Base-by-base conservation (phyloP, 345 rosid genomes). In the Lepidium didymum region DNA sequence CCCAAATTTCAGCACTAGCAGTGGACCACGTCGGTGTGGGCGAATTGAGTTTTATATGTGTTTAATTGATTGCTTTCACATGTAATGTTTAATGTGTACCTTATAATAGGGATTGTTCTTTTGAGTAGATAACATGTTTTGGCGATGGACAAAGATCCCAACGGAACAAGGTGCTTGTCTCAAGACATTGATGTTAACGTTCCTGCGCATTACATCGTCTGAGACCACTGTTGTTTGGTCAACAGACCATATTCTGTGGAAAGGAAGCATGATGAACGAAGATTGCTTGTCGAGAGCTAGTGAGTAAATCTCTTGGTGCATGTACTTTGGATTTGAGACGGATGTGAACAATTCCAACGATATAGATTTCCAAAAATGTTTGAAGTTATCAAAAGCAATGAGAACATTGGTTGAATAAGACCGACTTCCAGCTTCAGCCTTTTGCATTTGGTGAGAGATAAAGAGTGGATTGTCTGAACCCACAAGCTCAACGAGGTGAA, bases 81-180 rank as follows among this genome's bases (percentile, higher is more conserved):
- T 29, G 7, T 29, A 29, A 29, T 29, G 33, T 29, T 29, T 29
- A 29, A 6, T 60, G 15, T 14, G 56, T 62, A 62, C 75, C 75
- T 70, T 34, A 25, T 27, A 73, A 7, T 8, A 2, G 23, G 53
- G 57, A 4, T 35, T 18, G 47, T 2, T 33, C 43, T 18, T 74
- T 49, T 59, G 67, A 12, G 72, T 27, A 27, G 68, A 40, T 4
- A 37, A 3, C 8, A 68, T 4, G 3, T 41, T 55, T 68, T 62
- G 59, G 13, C 81, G 80, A n/a, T 79, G 77, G 1, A 84, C 56
- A 23, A 78, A 72, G 46, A 84, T 79, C 31, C 84, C 94, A 0
- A 84, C 79, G 0, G 91, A 87, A 64, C 94, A 87, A 15, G 90
- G 87, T 1, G 91, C 83, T 50, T 41, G 73, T 6, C 80, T 80